These are phyloP conservation scores for Polytrichum formosum DNA, from an alignment of 225 moss, liverwort and hornwort species.

Conservation along the genomic window DNA sequence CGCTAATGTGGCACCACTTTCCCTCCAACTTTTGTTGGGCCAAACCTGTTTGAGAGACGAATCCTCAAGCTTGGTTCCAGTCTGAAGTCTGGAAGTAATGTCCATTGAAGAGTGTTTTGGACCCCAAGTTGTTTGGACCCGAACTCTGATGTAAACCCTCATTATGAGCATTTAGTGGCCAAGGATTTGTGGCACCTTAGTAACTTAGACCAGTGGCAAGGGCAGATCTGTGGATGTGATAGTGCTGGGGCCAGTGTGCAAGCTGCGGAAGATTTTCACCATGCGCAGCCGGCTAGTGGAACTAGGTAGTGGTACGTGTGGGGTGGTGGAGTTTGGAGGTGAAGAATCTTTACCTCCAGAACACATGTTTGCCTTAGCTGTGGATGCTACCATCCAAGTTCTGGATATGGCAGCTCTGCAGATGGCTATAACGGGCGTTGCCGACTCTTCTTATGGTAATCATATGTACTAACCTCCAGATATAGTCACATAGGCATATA, in stretches of 20 bases:
- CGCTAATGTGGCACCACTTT: too few relatives aligned
- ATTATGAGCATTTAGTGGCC: not conserved
- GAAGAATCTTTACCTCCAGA: conserved; percentile 72
- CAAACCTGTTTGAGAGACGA: not conserved
- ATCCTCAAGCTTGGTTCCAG: not conserved
- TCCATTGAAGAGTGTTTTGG: too few relatives aligned
- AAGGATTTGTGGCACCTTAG: not conserved
- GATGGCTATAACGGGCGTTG: not conserved
- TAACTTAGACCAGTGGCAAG: not conserved
- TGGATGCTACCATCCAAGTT: conserved; percentile 60
- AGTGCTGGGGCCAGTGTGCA: conserved; percentile 73
- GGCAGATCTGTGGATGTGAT: conserved; percentile 76
- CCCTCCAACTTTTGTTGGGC: too few relatives aligned
- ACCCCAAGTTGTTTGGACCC: too few relatives aligned
- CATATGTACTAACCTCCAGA: not conserved
- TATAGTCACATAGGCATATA: not conserved
- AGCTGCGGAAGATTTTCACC: conserved; percentile 83
- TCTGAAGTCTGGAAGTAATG: too few relatives aligned
- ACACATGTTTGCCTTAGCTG: conserved; percentile 64
- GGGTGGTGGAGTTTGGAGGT: conserved; percentile 10
- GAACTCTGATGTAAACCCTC: not conserved
- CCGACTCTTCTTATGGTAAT: conserved; percentile 30
- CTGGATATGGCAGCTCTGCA: conserved; percentile 47
- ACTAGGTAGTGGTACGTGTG: conserved; percentile 1
- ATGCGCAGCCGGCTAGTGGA: conserved; percentile 64